phyloP scores from a whole-genome alignment of 2,329 filamentous ascomycete genomes.

The Trichoderma sp. region DNA sequence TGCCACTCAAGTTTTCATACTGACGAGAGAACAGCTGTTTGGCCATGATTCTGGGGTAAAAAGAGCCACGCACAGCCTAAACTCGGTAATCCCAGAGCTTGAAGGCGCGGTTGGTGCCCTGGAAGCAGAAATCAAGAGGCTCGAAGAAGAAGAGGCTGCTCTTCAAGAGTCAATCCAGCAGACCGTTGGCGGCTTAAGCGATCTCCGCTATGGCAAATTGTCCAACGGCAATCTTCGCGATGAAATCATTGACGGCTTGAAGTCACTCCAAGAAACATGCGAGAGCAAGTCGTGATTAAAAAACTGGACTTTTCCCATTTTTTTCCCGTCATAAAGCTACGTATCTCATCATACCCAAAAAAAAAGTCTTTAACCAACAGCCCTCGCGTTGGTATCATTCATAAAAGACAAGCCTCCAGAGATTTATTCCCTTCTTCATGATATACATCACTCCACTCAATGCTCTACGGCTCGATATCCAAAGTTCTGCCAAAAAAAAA shows the following conservation, averaged over 20 bases:
- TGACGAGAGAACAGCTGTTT: constrained; percentile 56
- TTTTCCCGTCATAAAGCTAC: constrained; percentile 20
- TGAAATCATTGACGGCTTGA: constrained; percentile 70
- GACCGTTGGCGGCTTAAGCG: constrained; percentile 74
- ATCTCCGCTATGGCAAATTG: constrained; percentile 79
- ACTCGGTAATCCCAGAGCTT: constrained; percentile 69
- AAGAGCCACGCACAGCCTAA: constrained; percentile 61
- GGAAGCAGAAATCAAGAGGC: constrained; percentile 66
- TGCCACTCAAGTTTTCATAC: background rate
- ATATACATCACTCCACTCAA: constrained; percentile 22
- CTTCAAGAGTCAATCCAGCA: constrained; percentile 65
- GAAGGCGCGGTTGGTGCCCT: constrained; percentile 67
- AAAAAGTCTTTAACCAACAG: constrained; percentile 8
- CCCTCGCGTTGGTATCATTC: constrained; percentile 5
- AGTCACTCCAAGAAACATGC: constrained; percentile 61
- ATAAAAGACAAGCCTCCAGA: constrained; percentile 6
- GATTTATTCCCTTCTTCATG: constrained; percentile 3
- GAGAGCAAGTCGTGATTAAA: constrained; percentile 46
- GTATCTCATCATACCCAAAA: constrained; percentile 24
- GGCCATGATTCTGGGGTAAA: constrained; percentile 52
- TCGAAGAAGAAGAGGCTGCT: constrained; percentile 66
- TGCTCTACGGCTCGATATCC: background rate
- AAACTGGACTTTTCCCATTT: background rate
- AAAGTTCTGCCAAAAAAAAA: background rate
- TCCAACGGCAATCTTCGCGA: constrained; percentile 64